Conservation (phyloP, 1,284 basidiomycete species). For the Irpex sp. region DNA sequence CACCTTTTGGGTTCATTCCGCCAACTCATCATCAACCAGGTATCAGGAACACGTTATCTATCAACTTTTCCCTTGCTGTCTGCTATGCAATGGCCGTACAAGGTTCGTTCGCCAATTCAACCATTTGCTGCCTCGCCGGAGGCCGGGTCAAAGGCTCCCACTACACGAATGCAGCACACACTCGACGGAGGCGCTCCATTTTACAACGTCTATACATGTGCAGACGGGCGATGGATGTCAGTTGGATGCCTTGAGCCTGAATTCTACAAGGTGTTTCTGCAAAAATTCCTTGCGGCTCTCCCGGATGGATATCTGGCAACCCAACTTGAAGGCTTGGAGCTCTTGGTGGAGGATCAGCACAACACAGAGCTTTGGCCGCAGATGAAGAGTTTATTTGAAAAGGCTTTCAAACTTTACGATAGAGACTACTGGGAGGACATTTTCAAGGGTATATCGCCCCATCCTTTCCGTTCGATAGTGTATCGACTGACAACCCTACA, state of each 20-base stretch:
- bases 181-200: constrained; percentile 81
- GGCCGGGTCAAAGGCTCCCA: constrained; percentile 28
- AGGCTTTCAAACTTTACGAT: constrained; percentile 58
- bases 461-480: background rate
- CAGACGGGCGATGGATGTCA: constrained; percentile 73
- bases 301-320: constrained; percentile 29
- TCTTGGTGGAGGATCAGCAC: constrained; percentile 46
- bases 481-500: background rate
- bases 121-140: constrained; percentile 24
- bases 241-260: constrained; percentile 73
- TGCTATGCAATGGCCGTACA: constrained; percentile 33
- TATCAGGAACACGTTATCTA: constrained; percentile 76
- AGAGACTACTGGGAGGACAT: constrained; percentile 69
- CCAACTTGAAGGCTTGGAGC: constrained; percentile 36
- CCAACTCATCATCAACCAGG: constrained; percentile 36
- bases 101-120: background rate
- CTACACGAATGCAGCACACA: constrained; percentile 55
- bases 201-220: constrained; percentile 73
- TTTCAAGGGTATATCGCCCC: constrained; percentile 51
- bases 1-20: background rate
- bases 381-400: constrained; percentile 53
- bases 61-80: constrained; percentile 64
- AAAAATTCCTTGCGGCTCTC: constrained; percentile 51
- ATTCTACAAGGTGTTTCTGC: constrained; percentile 63
- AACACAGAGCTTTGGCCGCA: constrained; percentile 55